Evolutionary conservation across 2,329 filamentous ascomycete species (phyloP), one percentile per base, ranked within the genome.

Genomic region (Pseudogymnoascus sp.): DNA sequence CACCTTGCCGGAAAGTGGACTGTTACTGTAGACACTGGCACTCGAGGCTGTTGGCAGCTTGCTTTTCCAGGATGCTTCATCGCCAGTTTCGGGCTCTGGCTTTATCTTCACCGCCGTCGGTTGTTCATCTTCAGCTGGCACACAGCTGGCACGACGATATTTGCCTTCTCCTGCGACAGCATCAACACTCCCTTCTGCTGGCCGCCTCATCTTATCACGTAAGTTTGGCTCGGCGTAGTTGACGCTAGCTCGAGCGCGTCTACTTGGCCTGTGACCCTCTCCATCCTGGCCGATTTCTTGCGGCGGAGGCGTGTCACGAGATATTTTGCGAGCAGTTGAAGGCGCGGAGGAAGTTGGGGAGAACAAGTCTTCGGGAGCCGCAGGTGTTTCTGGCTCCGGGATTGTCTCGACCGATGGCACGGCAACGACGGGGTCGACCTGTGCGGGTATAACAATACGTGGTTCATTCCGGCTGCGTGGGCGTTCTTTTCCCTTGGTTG

Each of bases 171-270:
- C 85, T 9, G 81, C 75, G 12, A 93, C 89, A 1, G 89, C 90
- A 72, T 92, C 89, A 36, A 88, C 83, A 8, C 92, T 75, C 66
- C 90, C 85, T 71, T 90, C 90, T 1, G 87, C 89, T 21, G 90
- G 89, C 63, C 90, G 83, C 63, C 90, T 83, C 90, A 94, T 92
- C 76, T 94, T 94, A 71, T 87, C 88, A 65, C 88, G 82, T 42
- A 94, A 78, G 69, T 89, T 93, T 1, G 90, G 90, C 72, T 93
- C 89, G 9, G 89, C 88, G 72, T 94, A 94, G 76, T 89, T 93
- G 65, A 94, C 83, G 59, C 85, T 80, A 9, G 84, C 77, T 68
- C 88, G 81, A 58, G 84, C 84, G 66, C 90, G 83, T 66, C 90
- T 80, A 67, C 86, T 88, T 21, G 84, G 83, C 48, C 90, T 81